Conservation (phyloP, 768 basidiomycete species). For the Mycena venus region DNA sequence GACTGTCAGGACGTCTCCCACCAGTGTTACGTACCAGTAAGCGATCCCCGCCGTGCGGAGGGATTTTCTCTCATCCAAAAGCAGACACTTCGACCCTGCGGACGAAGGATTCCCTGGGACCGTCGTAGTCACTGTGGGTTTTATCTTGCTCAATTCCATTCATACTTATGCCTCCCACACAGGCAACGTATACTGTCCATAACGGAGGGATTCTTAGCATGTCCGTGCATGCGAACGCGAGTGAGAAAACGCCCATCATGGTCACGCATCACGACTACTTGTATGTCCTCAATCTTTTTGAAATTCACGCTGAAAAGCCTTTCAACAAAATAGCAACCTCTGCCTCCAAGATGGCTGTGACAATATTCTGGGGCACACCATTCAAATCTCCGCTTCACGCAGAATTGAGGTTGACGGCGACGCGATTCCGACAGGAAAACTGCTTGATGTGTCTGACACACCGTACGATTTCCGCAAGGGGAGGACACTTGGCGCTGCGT, state of each 20-base stretch:
- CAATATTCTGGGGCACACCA: slow-evolving; percentile 25
- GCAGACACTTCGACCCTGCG: slow-evolving; percentile 61
- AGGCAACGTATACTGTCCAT: slow-evolving; percentile 63
- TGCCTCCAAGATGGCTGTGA: slow-evolving; percentile 59
- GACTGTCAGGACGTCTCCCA: slow-evolving; percentile 53
- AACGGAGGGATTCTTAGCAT: slow-evolving; percentile 60
- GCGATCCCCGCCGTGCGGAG: not conserved
- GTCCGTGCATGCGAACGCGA: slow-evolving; percentile 59
- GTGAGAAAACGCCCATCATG: slow-evolving; percentile 70
- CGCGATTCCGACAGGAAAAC: slow-evolving; percentile 48
- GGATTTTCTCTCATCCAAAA: not conserved
- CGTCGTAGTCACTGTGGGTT: slow-evolving; percentile 56
- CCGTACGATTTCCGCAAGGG: slow-evolving; percentile 58
- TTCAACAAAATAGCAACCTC: slow-evolving; percentile 54
- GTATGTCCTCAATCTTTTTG: slow-evolving; percentile 37
- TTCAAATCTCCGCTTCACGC: slow-evolving; percentile 39
- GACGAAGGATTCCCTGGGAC: slow-evolving; percentile 69
- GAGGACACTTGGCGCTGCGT: slow-evolving; percentile 47
- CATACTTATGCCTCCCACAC: not conserved
- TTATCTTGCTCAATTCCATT: not conserved
- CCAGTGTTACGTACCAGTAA: slow-evolving; percentile 60
- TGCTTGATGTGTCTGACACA: slow-evolving; percentile 40
- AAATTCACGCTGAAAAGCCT: not conserved
- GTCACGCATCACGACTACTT: slow-evolving; percentile 69
- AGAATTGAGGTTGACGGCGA: slow-evolving; percentile 53